Evolutionary conservation across 169 alveolate genomes (phyloP).

Genomic region (Fabrea salina): DNA sequence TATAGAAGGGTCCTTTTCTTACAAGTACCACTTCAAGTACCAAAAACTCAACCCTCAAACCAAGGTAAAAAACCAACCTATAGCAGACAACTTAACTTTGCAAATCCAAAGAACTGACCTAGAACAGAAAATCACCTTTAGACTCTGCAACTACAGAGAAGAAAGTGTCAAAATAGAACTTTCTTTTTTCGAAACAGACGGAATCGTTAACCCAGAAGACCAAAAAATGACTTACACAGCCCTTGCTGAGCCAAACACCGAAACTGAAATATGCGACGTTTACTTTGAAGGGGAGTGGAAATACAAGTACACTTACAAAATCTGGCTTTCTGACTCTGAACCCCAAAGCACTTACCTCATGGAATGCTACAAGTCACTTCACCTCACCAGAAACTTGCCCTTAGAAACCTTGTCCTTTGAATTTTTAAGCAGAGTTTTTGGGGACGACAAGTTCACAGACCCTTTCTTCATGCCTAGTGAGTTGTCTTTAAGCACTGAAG

Average conservation of each 20-base stretch:
- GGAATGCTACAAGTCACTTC: no score
- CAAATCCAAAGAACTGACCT: neutral
- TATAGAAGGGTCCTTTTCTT: neutral
- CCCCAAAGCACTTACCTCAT: neutral
- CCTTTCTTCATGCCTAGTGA: conserved; percentile 56
- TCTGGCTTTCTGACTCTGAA: neutral
- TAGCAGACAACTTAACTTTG: neutral
- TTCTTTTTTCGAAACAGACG: neutral
- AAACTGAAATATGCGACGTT: neutral
- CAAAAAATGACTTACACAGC: neutral
- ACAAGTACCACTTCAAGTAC: neutral
- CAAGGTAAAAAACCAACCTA: neutral
- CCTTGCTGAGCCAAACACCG: neutral
- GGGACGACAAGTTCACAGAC: conserved; percentile 42
- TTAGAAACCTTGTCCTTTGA: neutral
- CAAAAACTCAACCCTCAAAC: conserved; percentile 16
- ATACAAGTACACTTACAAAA: neutral
- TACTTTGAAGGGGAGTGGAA: conserved; percentile 10
- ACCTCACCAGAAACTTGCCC: neutral
- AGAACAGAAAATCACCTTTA: neutral
- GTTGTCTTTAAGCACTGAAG: conserved; percentile 31
- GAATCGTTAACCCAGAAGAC: neutral
- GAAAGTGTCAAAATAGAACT: neutral
- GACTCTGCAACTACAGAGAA: neutral
- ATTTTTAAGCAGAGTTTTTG: neutral